A percentile compares a stretch with the other conserved stretches of the same genome.
These are phyloP conservation scores for Fusarium chaquense DNA, from an alignment of 2,329 filamentous ascomycete species.

Conservation along the genomic window DNA sequence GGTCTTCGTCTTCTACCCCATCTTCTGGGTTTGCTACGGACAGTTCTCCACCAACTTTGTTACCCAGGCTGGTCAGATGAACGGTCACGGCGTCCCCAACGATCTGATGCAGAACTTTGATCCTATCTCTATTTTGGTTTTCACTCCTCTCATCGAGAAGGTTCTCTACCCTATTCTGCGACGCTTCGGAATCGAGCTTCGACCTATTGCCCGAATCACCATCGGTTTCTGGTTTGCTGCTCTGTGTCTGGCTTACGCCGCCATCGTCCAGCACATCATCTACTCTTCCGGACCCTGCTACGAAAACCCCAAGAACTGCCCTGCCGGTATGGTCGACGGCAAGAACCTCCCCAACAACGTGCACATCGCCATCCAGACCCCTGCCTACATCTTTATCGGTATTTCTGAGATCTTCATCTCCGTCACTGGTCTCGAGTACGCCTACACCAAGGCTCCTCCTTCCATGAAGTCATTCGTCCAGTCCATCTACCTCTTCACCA, in stretches of 20 bases:
- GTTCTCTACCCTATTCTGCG: slow-evolving; percentile 72
- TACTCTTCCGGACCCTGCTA: slow-evolving; percentile 67
- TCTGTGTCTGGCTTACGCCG: slow-evolving; percentile 68
- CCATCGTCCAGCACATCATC: slow-evolving; percentile 70
- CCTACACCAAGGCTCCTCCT: slow-evolving; percentile 77
- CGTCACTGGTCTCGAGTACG: slow-evolving; percentile 78
- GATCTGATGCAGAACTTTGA: slow-evolving; percentile 78
- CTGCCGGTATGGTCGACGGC: slow-evolving; percentile 49
- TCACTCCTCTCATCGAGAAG: slow-evolving; percentile 73
- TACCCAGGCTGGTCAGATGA: slow-evolving; percentile 69
- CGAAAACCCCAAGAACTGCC: slow-evolving; percentile 56
- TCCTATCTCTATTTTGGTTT: slow-evolving; percentile 73
- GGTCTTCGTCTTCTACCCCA: slow-evolving; percentile 74
- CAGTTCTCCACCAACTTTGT: slow-evolving; percentile 77
- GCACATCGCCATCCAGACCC: slow-evolving; percentile 65
- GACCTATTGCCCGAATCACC: slow-evolving; percentile 74
- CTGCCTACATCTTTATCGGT: slow-evolving; percentile 69
- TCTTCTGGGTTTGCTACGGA: slow-evolving; percentile 76
- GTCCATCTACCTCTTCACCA: slow-evolving; percentile 70
- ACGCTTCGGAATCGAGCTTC: slow-evolving; percentile 68
- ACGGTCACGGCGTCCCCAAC: slow-evolving; percentile 75
- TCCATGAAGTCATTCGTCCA: slow-evolving; percentile 74
- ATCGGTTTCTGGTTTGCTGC: slow-evolving; percentile 70
- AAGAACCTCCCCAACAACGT: slow-evolving; percentile 58
- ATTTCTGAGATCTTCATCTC: slow-evolving; percentile 72